Conservation (phyloP, 1,284 basidiomycete species). For the Heterobasidion parviporum region DNA sequence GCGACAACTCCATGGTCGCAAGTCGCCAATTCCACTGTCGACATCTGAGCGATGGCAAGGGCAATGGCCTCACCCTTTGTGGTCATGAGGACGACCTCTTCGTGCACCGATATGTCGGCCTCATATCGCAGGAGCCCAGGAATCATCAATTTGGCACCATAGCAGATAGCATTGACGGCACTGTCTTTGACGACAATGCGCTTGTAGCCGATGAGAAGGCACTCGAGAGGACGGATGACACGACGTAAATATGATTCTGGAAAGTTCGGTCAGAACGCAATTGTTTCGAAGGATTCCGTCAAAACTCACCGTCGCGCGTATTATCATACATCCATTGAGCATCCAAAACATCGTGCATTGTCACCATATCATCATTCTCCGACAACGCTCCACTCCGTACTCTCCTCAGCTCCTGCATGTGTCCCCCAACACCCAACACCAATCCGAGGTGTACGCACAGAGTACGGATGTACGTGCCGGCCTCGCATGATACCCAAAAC, state of each 20-base stretch:
- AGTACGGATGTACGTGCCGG: slow-evolving; percentile 97
- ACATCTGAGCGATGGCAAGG: slow-evolving; percentile 96
- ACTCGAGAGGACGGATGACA: slow-evolving; percentile 92
- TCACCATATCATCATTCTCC: slow-evolving; percentile 97
- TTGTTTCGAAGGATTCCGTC: not conserved
- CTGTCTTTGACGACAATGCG: slow-evolving; percentile 99
- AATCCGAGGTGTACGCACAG: slow-evolving; percentile 97
- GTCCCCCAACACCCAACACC: slow-evolving; percentile 92
- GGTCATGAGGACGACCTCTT: slow-evolving; percentile 99
- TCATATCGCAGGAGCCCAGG: slow-evolving; percentile 97
- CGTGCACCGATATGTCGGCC: slow-evolving; percentile 89
- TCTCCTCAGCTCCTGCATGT: slow-evolving; percentile 98
- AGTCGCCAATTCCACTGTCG: slow-evolving; percentile 94
- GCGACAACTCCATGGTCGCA: slow-evolving; percentile 99
- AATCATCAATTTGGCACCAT: slow-evolving; percentile 99
- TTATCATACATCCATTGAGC: slow-evolving; percentile 99
- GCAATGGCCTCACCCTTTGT: slow-evolving; percentile 99
- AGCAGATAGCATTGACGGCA: slow-evolving; percentile 98
- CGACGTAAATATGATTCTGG: slow-evolving; percentile 94
- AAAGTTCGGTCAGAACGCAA: not conserved
- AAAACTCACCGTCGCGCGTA: slow-evolving; percentile 76
- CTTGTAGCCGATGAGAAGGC: slow-evolving; percentile 93
- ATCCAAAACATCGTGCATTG: slow-evolving; percentile 99
- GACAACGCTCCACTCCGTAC: slow-evolving; percentile 94
- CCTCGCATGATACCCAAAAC: slow-evolving; percentile 99